Base-by-base conservation (phyloP, 345 rosid species). In the Syzygium grande region DNA sequence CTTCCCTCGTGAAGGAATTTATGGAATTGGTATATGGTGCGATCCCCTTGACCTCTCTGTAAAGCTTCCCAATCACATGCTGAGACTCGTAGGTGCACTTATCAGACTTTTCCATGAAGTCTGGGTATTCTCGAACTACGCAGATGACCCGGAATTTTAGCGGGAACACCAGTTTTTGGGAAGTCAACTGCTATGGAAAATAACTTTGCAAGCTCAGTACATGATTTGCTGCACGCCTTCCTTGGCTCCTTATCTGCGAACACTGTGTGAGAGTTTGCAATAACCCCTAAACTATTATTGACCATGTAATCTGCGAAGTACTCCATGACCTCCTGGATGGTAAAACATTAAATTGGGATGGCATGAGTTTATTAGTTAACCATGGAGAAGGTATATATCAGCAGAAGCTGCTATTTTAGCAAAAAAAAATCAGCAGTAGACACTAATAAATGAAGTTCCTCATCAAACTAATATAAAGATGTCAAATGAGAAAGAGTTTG, bases 131-230 rank as follows among this genome's bases (percentile, higher is more conserved):
- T 88, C 56, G 91, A 84, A 87, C 92, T 3, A n/a, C 90, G 88
- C 13, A 93, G 88, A 13, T 92, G 86, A 4, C 21, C 68, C 0
- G 95, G 94, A 53, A 93, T 90, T 89, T 89, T 87, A 2, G 95
- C 96, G 9, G 95, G 92, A 22, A 93, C 88, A 16, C 95, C 95
- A 0, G 96, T 94, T 93, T 94, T 95, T 0, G 95, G 93, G 89
- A 93, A 94, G 84, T 95, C 96, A 4, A 94, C 95, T 0, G 95
- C 96, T 7, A 88, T 89, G 21, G 96, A 93, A 68, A 87, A 88
- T 77, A 91, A 87, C 54, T 19, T 23, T 85, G 97, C 95, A 54
- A 95, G 95, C 58, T 90, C 56, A 25, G 88, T 84, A 84, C 95
- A 94, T 17, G 68, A 86, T 5, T 55, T 16, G 58, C 95, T 92